Evolutionary conservation across 208 protist species (phyloP).

Genomic region (Acanthamoeba castellanii): DNA sequence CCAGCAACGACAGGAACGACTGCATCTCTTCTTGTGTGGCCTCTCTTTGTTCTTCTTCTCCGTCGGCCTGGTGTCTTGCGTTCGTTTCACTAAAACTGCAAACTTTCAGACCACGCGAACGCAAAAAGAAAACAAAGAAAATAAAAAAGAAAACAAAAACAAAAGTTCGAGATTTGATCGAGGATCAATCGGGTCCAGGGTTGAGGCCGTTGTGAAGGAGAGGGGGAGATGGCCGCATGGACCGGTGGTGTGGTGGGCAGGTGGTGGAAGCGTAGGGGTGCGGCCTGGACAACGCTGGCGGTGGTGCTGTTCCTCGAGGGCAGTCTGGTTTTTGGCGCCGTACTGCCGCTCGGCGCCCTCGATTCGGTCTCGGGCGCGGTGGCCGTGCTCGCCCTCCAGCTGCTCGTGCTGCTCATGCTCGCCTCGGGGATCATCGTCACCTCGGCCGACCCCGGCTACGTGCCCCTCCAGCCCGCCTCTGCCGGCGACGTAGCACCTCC

Average conservation of each 20-base stretch:
- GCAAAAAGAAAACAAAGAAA: too few species aligned
- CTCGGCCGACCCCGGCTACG: not conserved
- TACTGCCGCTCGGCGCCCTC: not conserved
- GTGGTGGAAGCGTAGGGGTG: not conserved
- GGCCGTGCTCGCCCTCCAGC: not conserved
- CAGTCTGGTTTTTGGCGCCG: not conserved
- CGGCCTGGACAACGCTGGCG: not conserved
- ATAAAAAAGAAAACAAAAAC: too few species aligned
- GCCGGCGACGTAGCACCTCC: not conserved
- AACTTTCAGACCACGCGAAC: too few species aligned
- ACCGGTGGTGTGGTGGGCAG: not conserved
- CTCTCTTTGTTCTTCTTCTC: too few species aligned
- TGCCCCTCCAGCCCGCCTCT: not conserved
- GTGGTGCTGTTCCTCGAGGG: conserved; percentile 10
- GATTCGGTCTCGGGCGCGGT: not conserved
- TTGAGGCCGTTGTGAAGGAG: too few species aligned
- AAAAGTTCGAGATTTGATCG: too few species aligned
- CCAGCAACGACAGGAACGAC: not conserved
- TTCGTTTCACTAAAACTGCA: too few species aligned
- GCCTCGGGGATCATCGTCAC: not conserved
- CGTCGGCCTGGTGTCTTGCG: too few species aligned
- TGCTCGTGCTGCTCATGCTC: not conserved
- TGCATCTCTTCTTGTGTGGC: not conserved
- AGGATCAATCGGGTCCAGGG: too few species aligned
- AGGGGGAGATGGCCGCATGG: too few species aligned